These are phyloP conservation scores for Amanita pallidorosea DNA, from an alignment of 768 basidiomycete genomes.

Conservation along the genomic window DNA sequence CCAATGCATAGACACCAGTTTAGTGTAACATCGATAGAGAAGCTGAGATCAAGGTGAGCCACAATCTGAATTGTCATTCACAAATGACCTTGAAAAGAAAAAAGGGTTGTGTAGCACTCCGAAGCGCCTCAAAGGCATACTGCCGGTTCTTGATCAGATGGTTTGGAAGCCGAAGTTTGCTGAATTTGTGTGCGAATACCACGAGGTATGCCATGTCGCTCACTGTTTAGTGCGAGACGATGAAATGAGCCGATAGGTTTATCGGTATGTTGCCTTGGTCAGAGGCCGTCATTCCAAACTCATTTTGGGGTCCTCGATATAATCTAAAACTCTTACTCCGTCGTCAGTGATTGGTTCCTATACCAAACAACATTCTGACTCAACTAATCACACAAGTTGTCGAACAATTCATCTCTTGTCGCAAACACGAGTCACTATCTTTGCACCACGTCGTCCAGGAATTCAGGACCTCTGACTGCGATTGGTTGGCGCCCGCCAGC, in stretches of 20 bases:
- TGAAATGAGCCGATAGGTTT: constrained; percentile 38
- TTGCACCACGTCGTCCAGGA: constrained; percentile 72
- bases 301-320: constrained; percentile 64
- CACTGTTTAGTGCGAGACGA: not conserved
- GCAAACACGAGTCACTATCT: constrained; percentile 74
- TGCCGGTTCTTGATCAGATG: constrained; percentile 48
- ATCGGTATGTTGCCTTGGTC: constrained; percentile 49
- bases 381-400: constrained; percentile 38
- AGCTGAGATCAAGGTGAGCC: constrained; percentile 52
- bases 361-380: not conserved
- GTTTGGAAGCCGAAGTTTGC: constrained; percentile 68
- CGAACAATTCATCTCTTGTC: constrained; percentile 57
- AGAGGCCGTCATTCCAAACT: constrained; percentile 62
- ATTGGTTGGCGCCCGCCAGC: constrained; percentile 57
- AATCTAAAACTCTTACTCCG: constrained; percentile 53
- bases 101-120: constrained; percentile 59
- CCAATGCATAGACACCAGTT: constrained; percentile 11
- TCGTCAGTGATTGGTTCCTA: constrained; percentile 29
- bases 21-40: constrained; percentile 48
- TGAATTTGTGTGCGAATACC: constrained; percentile 59
- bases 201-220: constrained; percentile 36
- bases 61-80: not conserved
- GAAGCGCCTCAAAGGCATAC: constrained; percentile 46
- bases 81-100: constrained; percentile 11
- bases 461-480: constrained; percentile 63